Conservation (phyloP, 768 basidiomycete genomes). For the Lactifluus pinguis region DNA sequence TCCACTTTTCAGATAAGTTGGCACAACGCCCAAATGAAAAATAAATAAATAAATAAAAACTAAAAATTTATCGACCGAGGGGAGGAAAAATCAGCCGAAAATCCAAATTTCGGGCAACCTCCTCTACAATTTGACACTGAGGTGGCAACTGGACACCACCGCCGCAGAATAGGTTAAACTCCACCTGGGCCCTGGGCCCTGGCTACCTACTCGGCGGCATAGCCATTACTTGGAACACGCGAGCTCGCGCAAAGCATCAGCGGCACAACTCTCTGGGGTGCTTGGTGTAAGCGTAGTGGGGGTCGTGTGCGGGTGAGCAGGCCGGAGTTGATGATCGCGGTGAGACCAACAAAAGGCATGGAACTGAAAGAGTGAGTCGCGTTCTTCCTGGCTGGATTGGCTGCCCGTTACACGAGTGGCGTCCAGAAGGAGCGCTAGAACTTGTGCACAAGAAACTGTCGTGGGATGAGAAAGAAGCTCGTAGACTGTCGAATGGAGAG, state of each 20-base stretch:
- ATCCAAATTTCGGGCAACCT: too few relatives aligned
- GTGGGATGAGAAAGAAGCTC: conserved; percentile 73
- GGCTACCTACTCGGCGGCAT: too few relatives aligned
- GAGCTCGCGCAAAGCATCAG: conserved; percentile 51
- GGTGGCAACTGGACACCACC: too few relatives aligned
- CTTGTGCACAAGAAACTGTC: conserved; percentile 69
- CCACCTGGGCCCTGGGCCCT: too few relatives aligned
- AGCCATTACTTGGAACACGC: conserved; percentile 87
- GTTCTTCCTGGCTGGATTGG: conserved; percentile 85
- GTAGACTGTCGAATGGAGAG: neutral
- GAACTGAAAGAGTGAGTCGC: conserved; percentile 87
- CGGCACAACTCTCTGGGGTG: conserved; percentile 47
- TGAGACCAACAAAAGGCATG: conserved; percentile 87
- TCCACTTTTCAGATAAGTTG: too few relatives aligned
- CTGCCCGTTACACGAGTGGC: conserved; percentile 63
- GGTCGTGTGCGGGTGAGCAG: conserved; percentile 47
- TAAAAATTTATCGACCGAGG: too few relatives aligned
- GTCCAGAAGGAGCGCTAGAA: conserved; percentile 63
- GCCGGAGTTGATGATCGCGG: conserved; percentile 76
- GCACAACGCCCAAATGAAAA: too few relatives aligned
- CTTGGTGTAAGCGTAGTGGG: conserved; percentile 47
- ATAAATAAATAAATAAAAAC: too few relatives aligned
- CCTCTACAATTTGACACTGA: too few relatives aligned
- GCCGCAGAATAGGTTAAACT: too few relatives aligned
- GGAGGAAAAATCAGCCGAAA: too few relatives aligned